phyloP scores from a whole-genome alignment of 2,329 filamentous ascomycete genomes.

The Penicillium thymicola region DNA sequence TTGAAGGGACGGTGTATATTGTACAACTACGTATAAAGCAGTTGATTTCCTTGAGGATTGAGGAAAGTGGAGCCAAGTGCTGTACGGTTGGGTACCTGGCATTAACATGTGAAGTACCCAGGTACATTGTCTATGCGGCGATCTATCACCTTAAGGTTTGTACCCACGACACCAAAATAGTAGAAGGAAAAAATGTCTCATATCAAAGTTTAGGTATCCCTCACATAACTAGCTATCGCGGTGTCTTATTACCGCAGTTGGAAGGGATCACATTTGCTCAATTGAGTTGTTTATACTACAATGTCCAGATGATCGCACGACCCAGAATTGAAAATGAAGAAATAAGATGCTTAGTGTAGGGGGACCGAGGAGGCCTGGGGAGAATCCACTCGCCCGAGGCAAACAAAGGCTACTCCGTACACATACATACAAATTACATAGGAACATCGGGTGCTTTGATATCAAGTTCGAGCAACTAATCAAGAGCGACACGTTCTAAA shows the following conservation, averaged over 20 bases:
- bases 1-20: background rate
- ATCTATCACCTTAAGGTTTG: constrained; percentile 14
- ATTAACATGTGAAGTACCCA: constrained; percentile 8
- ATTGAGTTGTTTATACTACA: background rate
- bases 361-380: background rate
- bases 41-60: background rate
- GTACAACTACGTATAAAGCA: background rate
- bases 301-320: background rate
- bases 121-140: constrained; percentile 23
- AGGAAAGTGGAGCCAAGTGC: constrained; percentile 15
- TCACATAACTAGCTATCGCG: background rate
- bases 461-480: background rate
- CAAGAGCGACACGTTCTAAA: background rate
- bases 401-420: background rate
- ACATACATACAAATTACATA: too few species aligned
- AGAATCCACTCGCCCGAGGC: constrained; percentile 1
- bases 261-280: background rate
- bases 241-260: background rate
- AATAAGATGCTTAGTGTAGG: background rate
- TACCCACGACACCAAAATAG: constrained; percentile 19
- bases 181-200: constrained; percentile 21
- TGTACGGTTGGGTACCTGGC: constrained; percentile 9
- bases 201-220: constrained; percentile 4
- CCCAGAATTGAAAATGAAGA: background rate
- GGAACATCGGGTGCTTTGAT: background rate